phyloP scores from a whole-genome alignment of 495 filamentous ascomycete species.

The Penicillium roqueforti region DNA sequence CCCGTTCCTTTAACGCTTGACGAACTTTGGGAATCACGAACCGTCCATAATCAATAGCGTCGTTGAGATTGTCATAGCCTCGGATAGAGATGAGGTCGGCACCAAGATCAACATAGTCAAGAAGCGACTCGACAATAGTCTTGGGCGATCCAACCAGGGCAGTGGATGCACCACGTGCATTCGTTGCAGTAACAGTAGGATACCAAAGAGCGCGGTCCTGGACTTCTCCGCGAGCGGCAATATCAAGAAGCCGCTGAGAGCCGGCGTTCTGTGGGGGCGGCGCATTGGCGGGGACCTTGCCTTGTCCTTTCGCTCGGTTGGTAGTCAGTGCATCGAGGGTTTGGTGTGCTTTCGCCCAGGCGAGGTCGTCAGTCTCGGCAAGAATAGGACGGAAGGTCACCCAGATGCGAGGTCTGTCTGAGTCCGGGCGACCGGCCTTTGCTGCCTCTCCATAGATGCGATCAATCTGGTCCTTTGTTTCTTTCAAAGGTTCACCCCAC shows the following conservation, averaged over 20 bases:
- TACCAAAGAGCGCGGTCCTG: conserved; percentile 55
- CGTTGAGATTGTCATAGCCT: conserved; percentile 53
- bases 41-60: conserved; percentile 51
- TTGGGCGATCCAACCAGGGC: conserved; percentile 48
- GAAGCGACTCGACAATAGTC: conserved; percentile 46
- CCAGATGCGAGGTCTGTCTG: conserved; percentile 50
- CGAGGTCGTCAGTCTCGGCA: conserved; percentile 52
- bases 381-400: conserved; percentile 53
- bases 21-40: conserved; percentile 47
- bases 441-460: conserved; percentile 48
- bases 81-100: conserved; percentile 51
- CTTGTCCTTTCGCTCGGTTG: conserved; percentile 29
- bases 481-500: conserved; percentile 54
- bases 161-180: conserved; percentile 52
- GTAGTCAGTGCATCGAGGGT: conserved; percentile 40
- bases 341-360: conserved; percentile 49
- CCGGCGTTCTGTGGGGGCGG: conserved; percentile 49
- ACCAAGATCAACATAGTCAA: conserved; percentile 52
- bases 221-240: conserved; percentile 49
- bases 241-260: conserved; percentile 50
- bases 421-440: conserved; percentile 33
- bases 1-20: conserved; percentile 32
- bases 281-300: conserved; percentile 26
- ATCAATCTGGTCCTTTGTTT: conserved; percentile 53
- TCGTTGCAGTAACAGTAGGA: conserved; percentile 52